Evolutionary conservation across 768 basidiomycete genomes (phyloP), one percentile per base, ranked within the genome.

Genomic region (Boletus tylopilopsis): DNA sequence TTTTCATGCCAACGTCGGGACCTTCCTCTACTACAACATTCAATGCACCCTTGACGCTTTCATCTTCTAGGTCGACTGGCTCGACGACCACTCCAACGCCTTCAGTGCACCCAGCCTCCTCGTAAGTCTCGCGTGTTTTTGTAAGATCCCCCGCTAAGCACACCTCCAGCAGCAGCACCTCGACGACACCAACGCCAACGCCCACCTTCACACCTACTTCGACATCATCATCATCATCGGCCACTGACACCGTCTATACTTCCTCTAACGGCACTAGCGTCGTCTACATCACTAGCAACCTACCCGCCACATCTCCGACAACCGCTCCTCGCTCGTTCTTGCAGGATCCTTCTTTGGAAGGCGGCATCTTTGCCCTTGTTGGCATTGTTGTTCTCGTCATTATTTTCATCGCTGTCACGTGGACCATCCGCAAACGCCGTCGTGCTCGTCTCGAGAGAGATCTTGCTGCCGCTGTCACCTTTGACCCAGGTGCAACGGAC

Each of bases 331-430:
- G 62, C n/a, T 58, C 73, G 11, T 89, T 90, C 68, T 61, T 88
- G 32, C 66, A 80, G 50, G 84, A 88, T 66, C 85, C 81, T 64
- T 71, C 77, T n/a, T 70, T 82, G n/a, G 76, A 79, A 35, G 79
- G 79, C 7, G 66, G 77, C 9, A 74, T 87, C 15, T 84, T 88
- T 50, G 67, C 74, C 25, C 43, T 82, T 18, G 71, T 73, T 34
- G 83, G 78, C 13, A 43, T 84, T 33, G 55, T 75, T 25, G 76
- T 58, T 2, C 72, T 84, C 37, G 53, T 77, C 39, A 38, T 80
- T 46, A 35, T 85, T 47, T 61, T 81, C 48, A 46, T 71, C 27
- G 18, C 75, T 19, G 62, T 69, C 12, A 80, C 79, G 0, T 76
- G 75, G 58, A 64, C 68, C 12, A 41, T 85, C 38, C 78, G 85